These are phyloP conservation scores for Penicillium alfredii DNA, from an alignment of 495 filamentous ascomycete species.

Conservation along the genomic window DNA sequence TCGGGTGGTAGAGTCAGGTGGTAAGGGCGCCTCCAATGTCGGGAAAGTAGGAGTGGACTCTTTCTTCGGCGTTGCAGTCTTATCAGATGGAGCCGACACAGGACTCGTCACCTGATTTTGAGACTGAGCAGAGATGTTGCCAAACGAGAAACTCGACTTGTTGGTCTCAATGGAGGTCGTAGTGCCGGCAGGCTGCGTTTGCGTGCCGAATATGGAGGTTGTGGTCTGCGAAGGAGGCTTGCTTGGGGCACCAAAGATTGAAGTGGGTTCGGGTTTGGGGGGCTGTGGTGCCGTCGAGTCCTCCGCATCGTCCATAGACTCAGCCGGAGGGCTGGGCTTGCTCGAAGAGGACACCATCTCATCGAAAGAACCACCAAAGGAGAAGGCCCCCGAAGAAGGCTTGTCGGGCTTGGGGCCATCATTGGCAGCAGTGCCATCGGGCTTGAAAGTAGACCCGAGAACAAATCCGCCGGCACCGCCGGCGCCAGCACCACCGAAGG, in stretches of 20 bases:
- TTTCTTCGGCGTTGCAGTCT: constrained; percentile 26
- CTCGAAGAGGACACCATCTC: constrained; percentile 19
- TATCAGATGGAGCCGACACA: constrained; percentile 35
- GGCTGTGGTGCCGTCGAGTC: constrained; percentile 20
- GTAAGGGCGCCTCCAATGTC: constrained; percentile 53
- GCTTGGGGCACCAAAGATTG: constrained; percentile 27
- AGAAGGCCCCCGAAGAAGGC: constrained; percentile 31
- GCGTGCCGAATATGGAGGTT: constrained; percentile 32
- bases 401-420: constrained; percentile 49
- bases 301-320: constrained; percentile 39
- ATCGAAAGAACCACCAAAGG: constrained; percentile 27
- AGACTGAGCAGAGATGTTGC: constrained; percentile 16
- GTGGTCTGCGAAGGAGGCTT: constrained; percentile 17
- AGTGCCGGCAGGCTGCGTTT: constrained; percentile 24
- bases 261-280: constrained; percentile 14
- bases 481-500: constrained; percentile 53
- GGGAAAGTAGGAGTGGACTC: constrained; percentile 19
- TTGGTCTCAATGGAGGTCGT: constrained; percentile 27
- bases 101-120: constrained; percentile 25
- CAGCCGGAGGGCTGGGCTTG: constrained; percentile 21
- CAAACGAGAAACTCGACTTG: constrained; percentile 37
- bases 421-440: constrained; percentile 59
- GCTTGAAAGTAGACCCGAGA: constrained; percentile 75
- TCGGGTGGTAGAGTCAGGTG: constrained; percentile 72
- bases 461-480: constrained; percentile 58